phyloP scores from a whole-genome alignment of 345 rosid genomes.

The Arabis hirsuta region DNA sequence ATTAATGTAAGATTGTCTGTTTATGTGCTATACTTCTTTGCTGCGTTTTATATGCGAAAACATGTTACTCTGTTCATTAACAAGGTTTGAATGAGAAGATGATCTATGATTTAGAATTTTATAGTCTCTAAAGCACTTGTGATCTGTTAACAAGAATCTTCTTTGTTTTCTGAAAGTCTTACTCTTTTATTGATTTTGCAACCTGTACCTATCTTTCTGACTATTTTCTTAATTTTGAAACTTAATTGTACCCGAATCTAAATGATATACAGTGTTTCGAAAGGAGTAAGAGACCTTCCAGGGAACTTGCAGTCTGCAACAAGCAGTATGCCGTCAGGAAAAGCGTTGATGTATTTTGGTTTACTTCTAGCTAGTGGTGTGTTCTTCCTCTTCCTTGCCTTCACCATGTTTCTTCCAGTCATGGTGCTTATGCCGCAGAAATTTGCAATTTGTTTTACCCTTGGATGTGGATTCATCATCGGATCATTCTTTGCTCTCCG shows the following conservation, averaged over 20 bases:
- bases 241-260: constrained; percentile 14
- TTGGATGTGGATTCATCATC: constrained; percentile 84
- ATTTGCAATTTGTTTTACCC: constrained; percentile 87
- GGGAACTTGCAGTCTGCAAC: constrained; percentile 76
- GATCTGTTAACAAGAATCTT: not conserved
- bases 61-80: not conserved
- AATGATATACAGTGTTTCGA: constrained; percentile 61
- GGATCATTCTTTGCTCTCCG: constrained; percentile 89
- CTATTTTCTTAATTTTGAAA: constrained; percentile 11
- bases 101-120: not conserved
- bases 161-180: not conserved
- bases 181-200: constrained; percentile 1
- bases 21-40: not conserved
- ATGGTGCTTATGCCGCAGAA: constrained; percentile 96
- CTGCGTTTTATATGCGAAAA: not conserved
- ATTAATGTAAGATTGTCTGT: not conserved
- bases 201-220: not conserved
- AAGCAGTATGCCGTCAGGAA: constrained; percentile 88
- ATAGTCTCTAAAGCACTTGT: not conserved
- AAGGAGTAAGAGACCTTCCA: constrained; percentile 75
- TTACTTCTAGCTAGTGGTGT: constrained; percentile 77
- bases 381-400: constrained; percentile 82
- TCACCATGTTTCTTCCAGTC: constrained; percentile 94
- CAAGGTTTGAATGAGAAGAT: not conserved
- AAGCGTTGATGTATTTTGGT: constrained; percentile 82